Evolutionary conservation across 2,329 filamentous ascomycete species (phyloP), one percentile per base, ranked within the genome.

Genomic region (Beauveria pseudobassiana): DNA sequence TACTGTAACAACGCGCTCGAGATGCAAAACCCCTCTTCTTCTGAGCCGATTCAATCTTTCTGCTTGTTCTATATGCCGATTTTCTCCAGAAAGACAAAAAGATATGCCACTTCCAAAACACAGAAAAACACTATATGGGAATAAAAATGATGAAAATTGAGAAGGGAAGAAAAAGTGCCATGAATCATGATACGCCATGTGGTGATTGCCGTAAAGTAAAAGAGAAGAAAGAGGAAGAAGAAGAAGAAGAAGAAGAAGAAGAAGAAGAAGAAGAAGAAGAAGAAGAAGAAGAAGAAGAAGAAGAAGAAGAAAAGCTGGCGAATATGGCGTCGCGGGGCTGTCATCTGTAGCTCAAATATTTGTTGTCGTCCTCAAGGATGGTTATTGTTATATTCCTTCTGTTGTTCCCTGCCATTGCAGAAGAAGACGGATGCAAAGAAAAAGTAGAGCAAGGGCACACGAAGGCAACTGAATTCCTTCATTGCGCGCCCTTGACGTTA

Each of bases 401-500:
- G 7, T 26, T 28, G 26, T 7, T 8, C 20, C 30, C 40, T 56
- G 24, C 34, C 53, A 46, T 24, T 45, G 22, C 28, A 24, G 22
- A n/a, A 18, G n/a, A 12, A 18, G 28, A 28, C 8, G 18, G 7
- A 20, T 58, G 42, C 5, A 16, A 20, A 22, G n/a, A 14, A 20
- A n/a, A 18, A 16, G 14, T 24, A 45, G 59, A 57, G 22, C 38
- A 48, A 61, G 45, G 53, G 54, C 14, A 7, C 30, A 7, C 5
- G 34, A 38, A 14, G 46, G 51, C 50, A 40, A 3, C 42, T 6
- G 22, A 51, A 24, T 26, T n/a, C 59, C 30, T 61, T 77, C 71
- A 86, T 71, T 82, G 73, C 7, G 83, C 81, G 60, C 77, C 82
- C 62, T 77, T 78, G 61, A 87, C 79, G 65, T 82, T 86, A 64